Percentiles rank a stretch among this genome's conserved stretches.
Evolutionary conservation across 176 grass and related monocot genomes (phyloP).

Genomic region (Carex scoparia): DNA sequence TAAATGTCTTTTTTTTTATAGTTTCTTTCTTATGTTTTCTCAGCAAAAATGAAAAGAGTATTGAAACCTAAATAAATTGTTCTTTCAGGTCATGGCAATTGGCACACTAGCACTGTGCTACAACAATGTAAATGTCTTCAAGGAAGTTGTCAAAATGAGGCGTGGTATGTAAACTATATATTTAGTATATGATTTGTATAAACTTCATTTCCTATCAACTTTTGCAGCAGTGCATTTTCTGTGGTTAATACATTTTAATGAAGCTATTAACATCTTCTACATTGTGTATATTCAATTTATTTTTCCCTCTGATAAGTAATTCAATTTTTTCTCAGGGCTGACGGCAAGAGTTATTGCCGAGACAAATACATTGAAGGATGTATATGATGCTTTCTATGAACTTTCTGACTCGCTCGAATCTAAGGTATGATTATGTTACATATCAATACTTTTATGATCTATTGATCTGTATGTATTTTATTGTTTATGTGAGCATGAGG

Average conservation of each 20-base stretch:
- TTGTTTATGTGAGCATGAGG: not conserved
- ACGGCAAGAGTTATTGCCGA: constrained; percentile 70
- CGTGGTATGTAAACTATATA: constrained; percentile 65
- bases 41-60: not conserved
- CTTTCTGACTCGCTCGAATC: constrained; percentile 71
- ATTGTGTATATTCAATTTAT: not conserved
- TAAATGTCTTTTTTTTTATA: not conserved
- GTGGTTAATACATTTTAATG: not conserved
- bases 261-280: not conserved
- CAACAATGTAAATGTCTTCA: constrained; percentile 85
- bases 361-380: constrained; percentile 67
- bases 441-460: not conserved
- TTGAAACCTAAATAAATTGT: not conserved
- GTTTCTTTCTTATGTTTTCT: not conserved
- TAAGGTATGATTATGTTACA: constrained; percentile 52
- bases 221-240: constrained; percentile 4
- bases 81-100: constrained; percentile 93
- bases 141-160: constrained; percentile 93
- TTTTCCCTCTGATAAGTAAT: not conserved
- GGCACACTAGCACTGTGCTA: constrained; percentile 89
- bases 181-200: constrained; percentile 1
- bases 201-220: not conserved
- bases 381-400: constrained; percentile 74
- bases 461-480: not conserved
- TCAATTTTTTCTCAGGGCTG: constrained; percentile 42